These are phyloP conservation scores for Inonotus obliquus DNA, from an alignment of 1,284 basidiomycete species.

Conservation along the genomic window DNA sequence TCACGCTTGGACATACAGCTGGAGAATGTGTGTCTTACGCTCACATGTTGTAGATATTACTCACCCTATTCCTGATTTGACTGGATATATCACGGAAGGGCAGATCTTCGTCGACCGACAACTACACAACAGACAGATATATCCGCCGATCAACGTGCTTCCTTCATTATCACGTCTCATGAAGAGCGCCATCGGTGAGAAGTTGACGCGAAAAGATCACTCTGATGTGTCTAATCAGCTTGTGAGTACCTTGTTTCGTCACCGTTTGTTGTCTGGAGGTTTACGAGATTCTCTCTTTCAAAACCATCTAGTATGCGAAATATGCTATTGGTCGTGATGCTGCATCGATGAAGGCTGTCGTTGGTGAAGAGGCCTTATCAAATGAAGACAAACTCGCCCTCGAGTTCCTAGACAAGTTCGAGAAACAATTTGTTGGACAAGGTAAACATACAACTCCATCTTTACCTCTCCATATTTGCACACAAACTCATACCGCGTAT, in stretches of 20 bases:
- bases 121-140: constrained; percentile 93
- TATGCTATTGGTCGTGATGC: constrained; percentile 98
- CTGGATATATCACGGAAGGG: constrained; percentile 98
- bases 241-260: constrained; percentile 41
- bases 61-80: constrained; percentile 99
- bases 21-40: neutral
- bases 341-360: constrained; percentile 98
- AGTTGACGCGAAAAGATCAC: constrained; percentile 96
- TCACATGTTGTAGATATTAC: constrained; percentile 78
- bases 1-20: constrained; percentile 13
- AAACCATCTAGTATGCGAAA: constrained; percentile 75
- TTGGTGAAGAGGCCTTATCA: constrained; percentile 96
- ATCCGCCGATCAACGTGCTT: constrained; percentile 99
- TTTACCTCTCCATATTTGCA: neutral
- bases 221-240: constrained; percentile 98
- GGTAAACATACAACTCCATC: constrained; percentile 39
- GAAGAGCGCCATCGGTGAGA: constrained; percentile 99
- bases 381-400: constrained; percentile 91
- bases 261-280: neutral
- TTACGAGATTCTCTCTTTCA: neutral
- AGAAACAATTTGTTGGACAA: constrained; percentile 92
- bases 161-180: constrained; percentile 98
- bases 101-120: constrained; percentile 99
- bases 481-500: constrained; percentile 17
- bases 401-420: constrained; percentile 93